phyloP scores from a whole-genome alignment of 148 eudicot genomes.

The Diospyros kaki region DNA sequence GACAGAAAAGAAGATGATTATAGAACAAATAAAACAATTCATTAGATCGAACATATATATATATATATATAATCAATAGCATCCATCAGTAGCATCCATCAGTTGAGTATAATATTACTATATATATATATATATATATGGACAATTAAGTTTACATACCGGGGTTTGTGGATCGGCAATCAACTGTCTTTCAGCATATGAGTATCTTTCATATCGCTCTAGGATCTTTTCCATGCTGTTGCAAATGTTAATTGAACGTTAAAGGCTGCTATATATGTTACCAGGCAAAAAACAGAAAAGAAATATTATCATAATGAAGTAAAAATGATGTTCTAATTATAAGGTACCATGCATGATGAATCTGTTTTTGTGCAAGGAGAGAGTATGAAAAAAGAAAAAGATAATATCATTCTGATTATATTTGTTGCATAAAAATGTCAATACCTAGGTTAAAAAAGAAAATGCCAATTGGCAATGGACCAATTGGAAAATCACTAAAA shows the following conservation, averaged over 20 bases:
- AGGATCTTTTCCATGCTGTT: constrained; percentile 50
- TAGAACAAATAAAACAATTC: background rate
- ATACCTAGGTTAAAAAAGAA: too few species aligned
- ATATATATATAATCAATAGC: background rate
- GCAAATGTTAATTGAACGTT: background rate
- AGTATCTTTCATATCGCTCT: constrained; percentile 46
- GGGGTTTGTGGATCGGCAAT: constrained; percentile 31
- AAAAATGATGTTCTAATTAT: too few species aligned
- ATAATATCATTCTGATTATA: too few species aligned
- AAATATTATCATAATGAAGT: too few species aligned
- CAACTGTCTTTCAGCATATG: constrained; percentile 38
- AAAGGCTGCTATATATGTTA: background rate
- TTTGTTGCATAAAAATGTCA: too few species aligned
- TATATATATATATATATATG: background rate
- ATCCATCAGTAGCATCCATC: background rate
- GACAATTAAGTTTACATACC: constrained; percentile 15
- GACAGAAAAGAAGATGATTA: background rate
- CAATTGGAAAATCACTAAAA: too few species aligned
- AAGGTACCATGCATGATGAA: too few species aligned
- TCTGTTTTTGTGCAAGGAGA: too few species aligned
- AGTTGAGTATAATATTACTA: too few species aligned
- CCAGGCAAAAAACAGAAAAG: background rate
- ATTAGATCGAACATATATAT: background rate
- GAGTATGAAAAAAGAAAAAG: too few species aligned
- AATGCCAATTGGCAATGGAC: too few species aligned